Evolutionary conservation across 169 alveolate genomes (phyloP).

Genomic region (Babesia caballi): DNA sequence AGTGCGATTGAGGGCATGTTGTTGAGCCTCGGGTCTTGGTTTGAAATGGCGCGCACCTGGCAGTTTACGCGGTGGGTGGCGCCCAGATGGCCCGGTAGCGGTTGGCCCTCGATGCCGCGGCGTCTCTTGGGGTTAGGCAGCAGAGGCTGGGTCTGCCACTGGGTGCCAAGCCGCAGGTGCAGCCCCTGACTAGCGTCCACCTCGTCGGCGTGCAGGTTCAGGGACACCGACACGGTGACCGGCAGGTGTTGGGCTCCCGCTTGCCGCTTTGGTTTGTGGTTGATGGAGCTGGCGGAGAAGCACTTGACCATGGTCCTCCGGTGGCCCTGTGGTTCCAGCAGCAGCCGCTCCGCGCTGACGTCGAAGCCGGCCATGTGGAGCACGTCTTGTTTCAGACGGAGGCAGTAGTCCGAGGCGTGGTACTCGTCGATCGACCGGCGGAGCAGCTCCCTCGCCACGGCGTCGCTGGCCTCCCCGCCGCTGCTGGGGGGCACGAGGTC

Average conservation of each 20-base stretch:
- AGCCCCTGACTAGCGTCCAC: background rate
- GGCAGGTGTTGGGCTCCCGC: too few relatives aligned
- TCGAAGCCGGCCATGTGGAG: constrained; percentile 18
- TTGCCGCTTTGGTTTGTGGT: background rate
- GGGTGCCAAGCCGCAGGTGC: too few relatives aligned
- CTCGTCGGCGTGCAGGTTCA: background rate
- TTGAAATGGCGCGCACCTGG: background rate
- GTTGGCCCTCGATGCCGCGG: too few relatives aligned
- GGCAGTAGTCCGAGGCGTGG: constrained; percentile 18
- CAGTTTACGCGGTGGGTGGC: background rate
- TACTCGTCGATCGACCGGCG: background rate
- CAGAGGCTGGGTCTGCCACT: background rate
- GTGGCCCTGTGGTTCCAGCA: background rate
- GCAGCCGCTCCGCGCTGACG: background rate
- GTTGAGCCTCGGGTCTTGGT: background rate
- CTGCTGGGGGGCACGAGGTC: background rate
- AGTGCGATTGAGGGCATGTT: background rate
- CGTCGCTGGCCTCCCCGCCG: background rate
- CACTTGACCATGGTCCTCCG: background rate
- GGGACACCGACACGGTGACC: background rate
- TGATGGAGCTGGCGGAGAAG: background rate
- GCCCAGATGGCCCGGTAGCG: background rate
- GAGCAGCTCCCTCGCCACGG: background rate
- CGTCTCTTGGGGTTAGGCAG: too few relatives aligned
- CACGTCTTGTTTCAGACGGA: constrained; percentile 31